These are phyloP conservation scores for Pedinophyceae sp. DNA, from an alignment of 139 green algal genomes.

Conservation along the genomic window DNA sequence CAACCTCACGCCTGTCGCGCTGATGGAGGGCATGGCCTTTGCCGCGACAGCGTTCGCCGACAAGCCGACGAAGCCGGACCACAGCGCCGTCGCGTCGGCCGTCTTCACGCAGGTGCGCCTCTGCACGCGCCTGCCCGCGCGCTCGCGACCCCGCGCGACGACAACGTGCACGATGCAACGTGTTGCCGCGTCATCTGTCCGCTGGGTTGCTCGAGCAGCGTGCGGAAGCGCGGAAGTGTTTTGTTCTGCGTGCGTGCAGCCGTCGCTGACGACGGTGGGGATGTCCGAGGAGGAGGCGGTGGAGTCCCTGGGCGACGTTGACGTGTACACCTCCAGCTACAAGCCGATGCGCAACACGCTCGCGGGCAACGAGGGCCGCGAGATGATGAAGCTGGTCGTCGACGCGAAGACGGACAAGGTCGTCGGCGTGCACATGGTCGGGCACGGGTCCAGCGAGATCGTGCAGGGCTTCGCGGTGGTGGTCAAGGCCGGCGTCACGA, in stretches of 20 bases:
- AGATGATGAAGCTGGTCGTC: conserved; percentile 64
- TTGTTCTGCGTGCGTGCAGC: too few species aligned
- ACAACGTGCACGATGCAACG: too few species aligned
- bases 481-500: conserved; percentile 80
- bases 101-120: conserved; percentile 81
- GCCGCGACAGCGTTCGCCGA: conserved; percentile 65
- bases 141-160: too few species aligned
- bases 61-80: conserved; percentile 61
- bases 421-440: conserved; percentile 89
- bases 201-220: too few species aligned
- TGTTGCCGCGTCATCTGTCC: too few species aligned
- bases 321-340: conserved; percentile 85
- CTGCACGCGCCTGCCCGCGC: too few species aligned
- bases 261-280: conserved; percentile 76
- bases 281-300: conserved; percentile 75
- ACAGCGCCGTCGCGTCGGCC: conserved; percentile 50
- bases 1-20: conserved; percentile 83
- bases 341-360: conserved; percentile 89
- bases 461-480: conserved; percentile 92
- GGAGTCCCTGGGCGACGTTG: conserved; percentile 39
- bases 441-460: conserved; percentile 80
- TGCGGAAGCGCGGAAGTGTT: too few species aligned
- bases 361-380: conserved; percentile 23
- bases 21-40: conserved; percentile 96
- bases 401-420: conserved; percentile 54